phyloP scores from a whole-genome alignment of 208 protist species.

The Porcisia hertigi region DNA sequence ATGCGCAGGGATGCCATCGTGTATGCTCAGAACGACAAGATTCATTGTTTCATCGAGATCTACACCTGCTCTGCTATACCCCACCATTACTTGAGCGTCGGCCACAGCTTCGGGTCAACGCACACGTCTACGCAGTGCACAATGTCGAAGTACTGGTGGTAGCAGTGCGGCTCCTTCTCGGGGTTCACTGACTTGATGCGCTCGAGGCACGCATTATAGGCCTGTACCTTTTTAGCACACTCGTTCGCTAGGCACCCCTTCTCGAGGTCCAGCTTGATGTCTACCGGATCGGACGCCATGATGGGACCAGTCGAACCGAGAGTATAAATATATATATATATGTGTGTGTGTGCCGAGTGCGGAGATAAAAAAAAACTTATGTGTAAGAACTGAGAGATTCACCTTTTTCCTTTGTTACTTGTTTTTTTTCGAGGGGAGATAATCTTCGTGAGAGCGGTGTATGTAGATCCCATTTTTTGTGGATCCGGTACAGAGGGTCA shows the following conservation, averaged over 20 bases:
- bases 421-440: too few relatives aligned
- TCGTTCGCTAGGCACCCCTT: slow-evolving; percentile 68
- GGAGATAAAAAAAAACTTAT: too few relatives aligned
- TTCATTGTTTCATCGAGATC: neutral
- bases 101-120: slow-evolving; percentile 79
- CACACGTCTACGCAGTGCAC: slow-evolving; percentile 84
- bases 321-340: neutral
- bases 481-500: too few relatives aligned
- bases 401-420: too few relatives aligned
- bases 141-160: slow-evolving; percentile 80
- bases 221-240: slow-evolving; percentile 61
- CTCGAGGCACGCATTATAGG: slow-evolving; percentile 76
- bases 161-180: slow-evolving; percentile 78
- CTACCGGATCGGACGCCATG: slow-evolving; percentile 61
- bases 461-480: too few relatives aligned
- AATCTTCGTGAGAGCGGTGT: too few relatives aligned
- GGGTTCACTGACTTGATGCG: slow-evolving; percentile 65
- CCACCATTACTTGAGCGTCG: slow-evolving; percentile 56
- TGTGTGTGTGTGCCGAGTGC: too few relatives aligned
- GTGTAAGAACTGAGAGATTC: too few relatives aligned
- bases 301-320: neutral
- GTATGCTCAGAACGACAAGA: neutral
- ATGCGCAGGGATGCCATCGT: neutral
- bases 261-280: slow-evolving; percentile 80
- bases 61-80: neutral